Conservation (phyloP, 2,329 filamentous ascomycete genomes). For the Ilyonectria mors-panacis region DNA sequence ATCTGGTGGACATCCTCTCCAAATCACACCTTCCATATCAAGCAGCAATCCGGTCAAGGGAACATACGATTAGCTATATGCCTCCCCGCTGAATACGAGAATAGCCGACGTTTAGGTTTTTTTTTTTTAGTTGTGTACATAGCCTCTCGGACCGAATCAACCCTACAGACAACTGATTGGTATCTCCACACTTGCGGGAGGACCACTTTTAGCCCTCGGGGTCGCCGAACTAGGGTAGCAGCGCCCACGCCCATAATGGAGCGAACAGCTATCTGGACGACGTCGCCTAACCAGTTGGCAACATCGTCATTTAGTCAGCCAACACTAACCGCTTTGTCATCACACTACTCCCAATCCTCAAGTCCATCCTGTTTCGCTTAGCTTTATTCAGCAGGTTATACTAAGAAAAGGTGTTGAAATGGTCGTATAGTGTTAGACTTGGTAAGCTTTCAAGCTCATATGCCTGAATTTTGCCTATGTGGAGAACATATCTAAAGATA, state of each 20-base stretch:
- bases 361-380: not conserved
- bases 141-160: not conserved
- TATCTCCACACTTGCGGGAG: not conserved
- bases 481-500: not conserved
- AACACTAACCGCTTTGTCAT: not conserved
- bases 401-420: not conserved
- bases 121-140: not conserved
- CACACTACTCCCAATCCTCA: not conserved
- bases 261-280: no score
- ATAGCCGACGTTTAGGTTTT: not conserved
- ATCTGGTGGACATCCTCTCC: not conserved
- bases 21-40: not conserved
- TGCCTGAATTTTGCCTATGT: not conserved
- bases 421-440: not conserved
- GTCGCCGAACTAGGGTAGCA: not conserved
- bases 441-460: not conserved
- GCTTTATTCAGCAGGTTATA: not conserved
- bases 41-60: not conserved
- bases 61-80: not conserved
- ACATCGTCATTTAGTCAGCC: not conserved
- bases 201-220: not conserved
- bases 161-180: not conserved
- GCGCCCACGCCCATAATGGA: no score
- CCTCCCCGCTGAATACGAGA: not conserved
- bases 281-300: not conserved